A percentile compares a stretch with the other conserved stretches of the same genome.
Conservation (phyloP, 2,329 filamentous ascomycete species). For the Colletotrichum ledebouriae region DNA sequence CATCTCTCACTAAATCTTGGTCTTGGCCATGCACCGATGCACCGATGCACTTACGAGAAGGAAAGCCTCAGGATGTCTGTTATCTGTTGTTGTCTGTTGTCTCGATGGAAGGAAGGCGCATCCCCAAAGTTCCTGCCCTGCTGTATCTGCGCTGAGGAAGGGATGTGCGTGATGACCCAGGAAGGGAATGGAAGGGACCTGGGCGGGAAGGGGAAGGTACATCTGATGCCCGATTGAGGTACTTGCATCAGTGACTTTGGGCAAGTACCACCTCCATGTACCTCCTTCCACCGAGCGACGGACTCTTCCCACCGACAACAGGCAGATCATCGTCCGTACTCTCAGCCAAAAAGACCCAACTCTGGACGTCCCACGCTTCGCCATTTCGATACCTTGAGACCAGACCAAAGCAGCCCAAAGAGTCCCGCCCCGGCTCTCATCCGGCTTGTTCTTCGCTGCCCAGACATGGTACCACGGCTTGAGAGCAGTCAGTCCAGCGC, state of each 20-base stretch:
- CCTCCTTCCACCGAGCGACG: conserved; percentile 27
- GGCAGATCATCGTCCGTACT: conserved; percentile 25
- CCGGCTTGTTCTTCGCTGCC: not conserved
- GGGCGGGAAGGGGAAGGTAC: conserved; percentile 10
- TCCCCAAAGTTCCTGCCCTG: not conserved
- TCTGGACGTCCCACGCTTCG: conserved; percentile 8
- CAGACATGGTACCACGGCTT: conserved; percentile 2
- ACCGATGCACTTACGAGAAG: not conserved
- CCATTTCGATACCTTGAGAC: conserved; percentile 27
- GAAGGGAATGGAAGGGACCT: not conserved
- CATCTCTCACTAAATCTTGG: not conserved
- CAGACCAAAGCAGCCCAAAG: conserved; percentile 24
- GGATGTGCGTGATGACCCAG: not conserved
- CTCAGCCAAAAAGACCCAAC: conserved; percentile 22
- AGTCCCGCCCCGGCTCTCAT: conserved; percentile 5
- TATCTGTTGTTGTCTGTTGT: not conserved
- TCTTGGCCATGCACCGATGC: conserved; percentile 2
- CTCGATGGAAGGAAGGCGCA: conserved; percentile 1
- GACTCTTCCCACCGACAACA: conserved; percentile 20
- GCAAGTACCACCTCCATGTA: conserved; percentile 20
- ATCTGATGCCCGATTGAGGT: conserved; percentile 14
- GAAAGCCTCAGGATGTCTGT: not conserved
- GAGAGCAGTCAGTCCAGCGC: conserved; percentile 8
- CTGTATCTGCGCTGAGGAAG: not conserved
- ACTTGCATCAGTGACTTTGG: conserved; percentile 21